A percentile compares a stretch with the other conserved stretches of the same genome.
Evolutionary conservation across 2,329 filamentous ascomycete species (phyloP).

Genomic region (Epicoccum sorghinum): DNA sequence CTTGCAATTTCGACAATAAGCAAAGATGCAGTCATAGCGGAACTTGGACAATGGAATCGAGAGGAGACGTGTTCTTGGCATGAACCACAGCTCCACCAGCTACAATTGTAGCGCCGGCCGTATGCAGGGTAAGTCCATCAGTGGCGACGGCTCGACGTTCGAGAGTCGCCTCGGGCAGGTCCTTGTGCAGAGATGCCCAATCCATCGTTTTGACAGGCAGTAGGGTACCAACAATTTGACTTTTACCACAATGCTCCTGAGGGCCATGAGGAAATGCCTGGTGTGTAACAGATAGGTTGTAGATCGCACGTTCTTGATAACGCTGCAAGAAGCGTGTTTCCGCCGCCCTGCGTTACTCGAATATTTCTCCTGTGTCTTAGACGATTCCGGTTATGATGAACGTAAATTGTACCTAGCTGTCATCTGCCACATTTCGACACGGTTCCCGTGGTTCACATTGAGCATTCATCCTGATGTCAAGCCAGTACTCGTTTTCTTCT

Average conservation of each 20-base stretch:
- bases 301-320: no score
- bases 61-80: slow-evolving; percentile 7
- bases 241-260: background rate
- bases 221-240: no score
- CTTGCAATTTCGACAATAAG: background rate
- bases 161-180: background rate
- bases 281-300: no score
- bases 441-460: background rate
- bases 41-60: background rate
- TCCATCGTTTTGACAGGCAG: background rate
- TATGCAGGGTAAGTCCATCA: slow-evolving; percentile 6
- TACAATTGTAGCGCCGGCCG: slow-evolving; percentile 10
- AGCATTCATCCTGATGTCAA: background rate
- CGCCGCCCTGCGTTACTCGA: no score
- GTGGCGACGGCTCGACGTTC: slow-evolving; percentile 7
- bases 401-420: no score
- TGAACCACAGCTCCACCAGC: slow-evolving; percentile 1
- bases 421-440: background rate
- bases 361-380: no score
- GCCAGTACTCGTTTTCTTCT: background rate
- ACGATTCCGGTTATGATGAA: no score
- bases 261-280: no score
- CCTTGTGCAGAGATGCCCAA: slow-evolving; percentile 4
- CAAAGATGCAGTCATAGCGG: background rate
- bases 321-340: no score